Evolutionary conservation across 352 stramenopile genomes (phyloP), one percentile per base, ranked within the genome.

Genomic region (Phytophthora europaea): DNA sequence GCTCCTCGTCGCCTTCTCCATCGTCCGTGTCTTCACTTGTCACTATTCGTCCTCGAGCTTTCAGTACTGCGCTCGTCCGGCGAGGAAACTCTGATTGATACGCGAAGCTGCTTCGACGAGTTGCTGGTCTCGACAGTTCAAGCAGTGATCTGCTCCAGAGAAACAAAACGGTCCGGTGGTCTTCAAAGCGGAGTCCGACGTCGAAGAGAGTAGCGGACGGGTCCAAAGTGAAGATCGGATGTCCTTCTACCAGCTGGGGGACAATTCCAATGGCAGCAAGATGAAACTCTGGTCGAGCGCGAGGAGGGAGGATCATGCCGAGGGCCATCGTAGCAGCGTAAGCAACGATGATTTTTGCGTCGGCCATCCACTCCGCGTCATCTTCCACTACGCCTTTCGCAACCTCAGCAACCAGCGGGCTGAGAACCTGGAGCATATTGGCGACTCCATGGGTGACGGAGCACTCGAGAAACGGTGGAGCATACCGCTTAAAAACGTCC

Each of bases 401-500:
- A 45, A 82, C 65, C 36, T 87, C 67, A 13, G 72, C 68, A 3
- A 94, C 47, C n/a, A 90, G 77, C 6, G 45, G 70, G 15, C 48
- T 70, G 7, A 90, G 54, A 26, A 91, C 20, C 33, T 76, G 67
- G 1, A 92, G 64, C 65, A 88, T 80, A 51, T 85, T 92, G 8
- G 61, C n/a, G 4, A 92, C 79, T 2, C 69, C 57, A 50, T 90
- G 83, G 1, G 61, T 64, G n/a, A 84, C 73, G 6, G 77, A 80
- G 26, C 85, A 81, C 18, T 81, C 72, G n/a, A 87, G 59, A 47
- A 82, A 84, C 0, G 75, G 16, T 31, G 81, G 76, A 10, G 34
- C 63, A 31, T 89, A 60, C 2, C 80, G 63, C 65, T 90, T 90
- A 62, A 75, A 87, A n/a, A 92, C 50, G 4, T 92, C 82, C 36